Base-by-base conservation (phyloP, 192 early-diverging fungal species). In the Rhizophagus clarus region DNA sequence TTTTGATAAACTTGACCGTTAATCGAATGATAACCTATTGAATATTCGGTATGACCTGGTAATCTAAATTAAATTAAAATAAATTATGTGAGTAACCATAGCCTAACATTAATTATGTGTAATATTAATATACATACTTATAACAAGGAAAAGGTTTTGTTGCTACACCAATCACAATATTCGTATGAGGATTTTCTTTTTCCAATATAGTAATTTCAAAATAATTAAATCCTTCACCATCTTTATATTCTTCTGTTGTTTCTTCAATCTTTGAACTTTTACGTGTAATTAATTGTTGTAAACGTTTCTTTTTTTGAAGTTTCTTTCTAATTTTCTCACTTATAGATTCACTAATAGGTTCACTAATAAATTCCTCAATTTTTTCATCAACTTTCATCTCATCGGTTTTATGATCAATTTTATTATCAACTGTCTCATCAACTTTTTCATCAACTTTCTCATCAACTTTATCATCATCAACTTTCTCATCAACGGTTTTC, bases 1-100 rank as follows among this genome's bases (percentile, higher is more conserved):
- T 86, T 88, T 22, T 56, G 51, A 64, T 77, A 81, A 64, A 86
- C 82, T 32, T 77, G 62, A 2, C 87, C 87, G 28, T 77, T 82
- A 67, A 82, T 62, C 17, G 77, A 82, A 68, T 69, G 28, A 34
- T 34, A 28, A 69, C 67, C 34, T 69, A 69, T 28, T 20, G 67
- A 69, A 37, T 29, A n/a, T 34, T 29, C 29, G 4, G 7, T 34
- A 31, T 69, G 34, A 69, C 67, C 67, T 20, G 67, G 67, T 1
- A 69, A 31, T 20, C 67, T 69, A 20, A 49, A 49, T 17, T 49
- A 15, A 49, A 49, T 49, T 49, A 34, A 4, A 4, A 34, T 34
- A 15, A 49, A 1, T 15, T 15, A 49, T 12, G 14, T 15, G 11
- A 49, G n/a, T n/a, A n/a, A n/a, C n/a, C n/a, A n/a, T n/a, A n/a